Conservation (phyloP, 352 stramenopile species). For the Globisporangium solare region DNA sequence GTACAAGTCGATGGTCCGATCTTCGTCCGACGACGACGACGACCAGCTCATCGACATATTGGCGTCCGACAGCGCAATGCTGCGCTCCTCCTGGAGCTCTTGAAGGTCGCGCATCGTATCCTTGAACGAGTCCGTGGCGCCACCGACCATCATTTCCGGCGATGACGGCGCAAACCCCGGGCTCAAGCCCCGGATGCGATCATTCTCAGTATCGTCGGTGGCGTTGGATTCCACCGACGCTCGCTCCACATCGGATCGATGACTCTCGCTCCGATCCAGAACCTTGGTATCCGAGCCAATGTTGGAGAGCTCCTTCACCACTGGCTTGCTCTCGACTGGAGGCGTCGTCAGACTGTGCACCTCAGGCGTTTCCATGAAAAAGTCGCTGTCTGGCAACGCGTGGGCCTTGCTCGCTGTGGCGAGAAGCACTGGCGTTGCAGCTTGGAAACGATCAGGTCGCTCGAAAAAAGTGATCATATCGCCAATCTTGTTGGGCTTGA, state of each 20-base stretch:
- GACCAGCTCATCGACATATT: conserved; percentile 4
- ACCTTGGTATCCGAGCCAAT: background rate
- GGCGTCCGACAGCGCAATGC: background rate
- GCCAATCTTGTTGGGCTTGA: too few species aligned
- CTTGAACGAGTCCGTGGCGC: too few species aligned
- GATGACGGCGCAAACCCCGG: too few species aligned
- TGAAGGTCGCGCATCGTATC: too few species aligned
- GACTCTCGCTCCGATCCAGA: background rate
- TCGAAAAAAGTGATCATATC: too few species aligned
- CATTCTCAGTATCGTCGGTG: conserved; percentile 27
- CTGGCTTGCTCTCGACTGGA: background rate
- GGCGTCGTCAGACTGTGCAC: background rate
- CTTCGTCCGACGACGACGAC: conserved; percentile 9
- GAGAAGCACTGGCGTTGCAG: background rate
- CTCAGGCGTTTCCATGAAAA: conserved; percentile 20
- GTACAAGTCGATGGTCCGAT: background rate
- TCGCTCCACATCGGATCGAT: conserved; percentile 6
- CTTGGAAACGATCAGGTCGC: too few species aligned
- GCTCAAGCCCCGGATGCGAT: conserved; percentile 12
- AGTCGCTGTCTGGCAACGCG: conserved; percentile 23
- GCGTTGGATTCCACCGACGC: conserved; percentile 20
- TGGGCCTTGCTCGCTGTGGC: background rate
- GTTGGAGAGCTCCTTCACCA: background rate
- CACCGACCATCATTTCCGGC: too few species aligned
- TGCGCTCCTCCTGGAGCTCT: background rate